Evolutionary conservation across 768 basidiomycete species (phyloP), one percentile per base, ranked within the genome.

Genomic region (Favolaschia claudopus): DNA sequence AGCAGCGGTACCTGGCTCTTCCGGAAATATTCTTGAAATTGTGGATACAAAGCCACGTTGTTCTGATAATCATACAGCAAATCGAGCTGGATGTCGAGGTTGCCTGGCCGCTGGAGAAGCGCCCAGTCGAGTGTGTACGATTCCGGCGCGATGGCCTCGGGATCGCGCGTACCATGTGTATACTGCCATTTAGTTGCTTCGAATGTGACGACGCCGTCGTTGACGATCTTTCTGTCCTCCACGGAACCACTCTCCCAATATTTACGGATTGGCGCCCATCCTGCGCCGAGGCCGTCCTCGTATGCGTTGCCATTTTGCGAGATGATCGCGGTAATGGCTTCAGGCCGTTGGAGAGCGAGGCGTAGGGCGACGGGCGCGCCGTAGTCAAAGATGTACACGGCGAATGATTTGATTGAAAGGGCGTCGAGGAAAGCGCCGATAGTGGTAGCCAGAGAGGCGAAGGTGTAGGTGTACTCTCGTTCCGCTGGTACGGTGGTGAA

Each of bases 291-390:
- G 0, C 82, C 83, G 31, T 79, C 82, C 4, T 68, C 71, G 64
- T 78, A 83, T 0, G 79, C 78, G 63, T 83, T 83, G 8, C 82
- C 83, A 60, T 81, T 83, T 67, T 84, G 83, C 2, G 74, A 58
- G 59, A 83, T 73, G 61, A 83, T 76, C 3, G 75, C 82, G 4
- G 71, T 77, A 62, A 84, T 73, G 20, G 72, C 71, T 9, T 74
- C 65, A 0, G 82, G 82, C 7, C 77, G 76, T 4, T 73, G 58
- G 5, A 82, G 69, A 3, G 80, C 81, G 32, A 82, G 68, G 55
- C 79, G 74, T n/a, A 63, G 47, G 15, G 68, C 72, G 15, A 69
- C 72, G 4, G 77, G 76, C 10, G 77, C 76, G 34, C 82, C 83
- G 52, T 83, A 84, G 60, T 83, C 82, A 57, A 84, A 84, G 31